Conservation (phyloP, 1,139 yeast species). For the Kodamaea sp. region DNA sequence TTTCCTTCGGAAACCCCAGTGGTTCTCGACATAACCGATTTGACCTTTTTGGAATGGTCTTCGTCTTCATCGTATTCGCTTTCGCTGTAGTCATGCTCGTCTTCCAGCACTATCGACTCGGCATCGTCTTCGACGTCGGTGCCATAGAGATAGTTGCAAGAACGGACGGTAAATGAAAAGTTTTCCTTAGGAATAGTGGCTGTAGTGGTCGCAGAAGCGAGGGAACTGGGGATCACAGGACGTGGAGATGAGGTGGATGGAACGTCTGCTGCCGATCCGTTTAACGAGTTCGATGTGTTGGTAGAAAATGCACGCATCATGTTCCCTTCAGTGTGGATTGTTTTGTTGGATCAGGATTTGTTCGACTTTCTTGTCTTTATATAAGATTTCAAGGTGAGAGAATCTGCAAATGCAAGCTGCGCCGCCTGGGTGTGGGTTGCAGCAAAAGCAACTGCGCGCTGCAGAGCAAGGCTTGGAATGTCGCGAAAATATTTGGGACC, state of each 20-base stretch:
- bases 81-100: conserved; percentile 9
- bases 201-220: conserved; percentile 1
- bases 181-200: conserved; percentile 6
- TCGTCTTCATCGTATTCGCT: too few species aligned
- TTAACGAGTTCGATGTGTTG: too few species aligned
- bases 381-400: too few species aligned
- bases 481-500: conserved; percentile 3
- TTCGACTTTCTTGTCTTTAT: too few species aligned
- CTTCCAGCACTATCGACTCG: conserved; percentile 12
- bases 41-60: too few species aligned
- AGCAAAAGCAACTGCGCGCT: conserved; percentile 3
- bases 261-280: too few species aligned
- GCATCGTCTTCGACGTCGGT: conserved; percentile 10
- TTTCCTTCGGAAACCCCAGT: not conserved
- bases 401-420: too few species aligned
- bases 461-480: conserved; percentile 1
- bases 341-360: too few species aligned
- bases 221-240: not conserved
- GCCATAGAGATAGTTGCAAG: conserved; percentile 12
- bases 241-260: too few species aligned
- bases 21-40: too few species aligned
- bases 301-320: too few species aligned
- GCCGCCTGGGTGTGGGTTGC: conserved; percentile 2
- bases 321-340: too few species aligned
- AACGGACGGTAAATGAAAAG: conserved; percentile 8